Evolutionary conservation across 768 basidiomycete species (phyloP).

Genomic region (Agaricus bisporus): DNA sequence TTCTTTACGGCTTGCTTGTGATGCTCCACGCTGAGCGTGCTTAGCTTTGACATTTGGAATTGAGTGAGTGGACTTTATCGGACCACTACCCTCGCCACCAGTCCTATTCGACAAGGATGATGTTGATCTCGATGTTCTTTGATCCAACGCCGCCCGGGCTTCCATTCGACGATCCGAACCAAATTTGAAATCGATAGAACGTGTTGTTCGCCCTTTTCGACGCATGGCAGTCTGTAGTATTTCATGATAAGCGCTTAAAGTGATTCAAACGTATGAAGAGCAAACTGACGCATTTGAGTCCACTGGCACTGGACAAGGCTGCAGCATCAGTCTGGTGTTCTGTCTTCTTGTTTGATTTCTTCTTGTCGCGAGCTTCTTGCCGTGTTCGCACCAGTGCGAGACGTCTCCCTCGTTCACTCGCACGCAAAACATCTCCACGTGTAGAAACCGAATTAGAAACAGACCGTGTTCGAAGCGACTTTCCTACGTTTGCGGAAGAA

Average conservation of each 20-base stretch:
- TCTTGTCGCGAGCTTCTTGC: slow-evolving; percentile 1
- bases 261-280: neutral
- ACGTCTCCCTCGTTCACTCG: slow-evolving; percentile 8
- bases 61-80: slow-evolving; percentile 4
- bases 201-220: slow-evolving; percentile 30
- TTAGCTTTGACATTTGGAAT: slow-evolving; percentile 52
- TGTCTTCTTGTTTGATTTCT: neutral
- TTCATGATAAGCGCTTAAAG: neutral
- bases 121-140: slow-evolving; percentile 5
- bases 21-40: slow-evolving; percentile 44
- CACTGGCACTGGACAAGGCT: neutral
- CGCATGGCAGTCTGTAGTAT: slow-evolving; percentile 4
- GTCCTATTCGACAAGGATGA: slow-evolving; percentile 3
- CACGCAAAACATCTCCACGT: slow-evolving; percentile 5
- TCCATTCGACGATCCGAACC: slow-evolving; percentile 42
- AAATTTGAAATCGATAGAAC: slow-evolving; percentile 49
- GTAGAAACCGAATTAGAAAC: slow-evolving; percentile 2
- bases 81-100: neutral
- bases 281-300: slow-evolving; percentile 3
- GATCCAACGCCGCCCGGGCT: slow-evolving; percentile 34
- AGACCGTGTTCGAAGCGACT: neutral
- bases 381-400: neutral
- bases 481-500: slow-evolving; percentile 6
- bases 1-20: slow-evolving; percentile 37
- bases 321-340: neutral